Evolutionary conservation across 2,329 filamentous ascomycete genomes (phyloP).

Genomic region (Raffaelea albimanens): DNA sequence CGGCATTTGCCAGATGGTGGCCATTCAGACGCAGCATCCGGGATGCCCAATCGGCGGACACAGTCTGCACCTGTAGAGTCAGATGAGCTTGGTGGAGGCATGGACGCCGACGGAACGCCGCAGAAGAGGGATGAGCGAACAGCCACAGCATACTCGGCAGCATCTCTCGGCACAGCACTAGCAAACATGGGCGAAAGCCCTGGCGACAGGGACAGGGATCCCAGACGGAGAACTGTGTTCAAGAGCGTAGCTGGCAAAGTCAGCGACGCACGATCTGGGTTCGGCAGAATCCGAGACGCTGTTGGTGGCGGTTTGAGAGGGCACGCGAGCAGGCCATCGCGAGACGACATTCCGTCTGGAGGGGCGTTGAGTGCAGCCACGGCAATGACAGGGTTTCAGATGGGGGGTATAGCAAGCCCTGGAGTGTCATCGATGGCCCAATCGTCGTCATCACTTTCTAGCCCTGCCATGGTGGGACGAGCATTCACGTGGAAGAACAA

Average conservation of each 20-base stretch:
- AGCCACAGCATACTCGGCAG: slow-evolving; percentile 30
- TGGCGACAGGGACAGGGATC: slow-evolving; percentile 34
- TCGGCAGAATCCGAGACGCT: slow-evolving; percentile 78
- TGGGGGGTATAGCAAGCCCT: not conserved
- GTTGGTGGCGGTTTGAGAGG: slow-evolving; percentile 54
- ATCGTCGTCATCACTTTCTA: slow-evolving; percentile 24
- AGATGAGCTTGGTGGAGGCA: slow-evolving; percentile 1
- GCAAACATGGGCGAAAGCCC: slow-evolving; percentile 37
- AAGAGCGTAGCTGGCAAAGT: slow-evolving; percentile 73
- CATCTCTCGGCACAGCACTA: slow-evolving; percentile 34
- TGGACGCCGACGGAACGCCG: not conserved
- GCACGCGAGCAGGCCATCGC: slow-evolving; percentile 45
- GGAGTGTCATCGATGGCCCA: slow-evolving; percentile 18
- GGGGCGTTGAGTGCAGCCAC: slow-evolving; percentile 17
- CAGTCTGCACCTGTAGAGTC: slow-evolving; percentile 30
- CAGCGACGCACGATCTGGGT: slow-evolving; percentile 70
- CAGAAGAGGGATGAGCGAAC: slow-evolving; percentile 33
- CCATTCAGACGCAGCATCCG: no score
- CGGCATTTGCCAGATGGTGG: no score
- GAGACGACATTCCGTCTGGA: slow-evolving; percentile 36
- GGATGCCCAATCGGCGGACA: slow-evolving; percentile 36
- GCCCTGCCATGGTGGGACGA: slow-evolving; percentile 33
- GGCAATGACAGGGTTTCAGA: slow-evolving; percentile 20
- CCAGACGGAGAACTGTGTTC: slow-evolving; percentile 57
- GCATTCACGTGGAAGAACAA: slow-evolving; percentile 57